A percentile compares a stretch with the other conserved stretches of the same genome.
These are phyloP conservation scores for Epichloe bromicola DNA, from an alignment of 2,329 filamentous ascomycete species.

Conservation along the genomic window DNA sequence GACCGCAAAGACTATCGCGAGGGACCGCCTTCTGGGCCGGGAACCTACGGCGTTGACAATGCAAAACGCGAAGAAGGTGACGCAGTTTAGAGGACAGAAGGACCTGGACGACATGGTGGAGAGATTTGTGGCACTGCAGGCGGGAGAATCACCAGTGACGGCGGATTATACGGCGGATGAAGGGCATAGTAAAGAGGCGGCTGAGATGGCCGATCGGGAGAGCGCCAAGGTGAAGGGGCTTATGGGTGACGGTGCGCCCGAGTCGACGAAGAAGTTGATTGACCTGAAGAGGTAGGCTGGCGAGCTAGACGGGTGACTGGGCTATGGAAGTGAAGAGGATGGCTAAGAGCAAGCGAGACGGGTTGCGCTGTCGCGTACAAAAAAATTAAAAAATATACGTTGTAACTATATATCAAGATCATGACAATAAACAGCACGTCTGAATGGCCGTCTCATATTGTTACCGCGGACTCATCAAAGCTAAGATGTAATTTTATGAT, in stretches of 20 bases:
- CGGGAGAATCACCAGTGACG: conserved; percentile 3
- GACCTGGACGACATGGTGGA: conserved; percentile 55
- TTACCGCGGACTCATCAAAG: neutral
- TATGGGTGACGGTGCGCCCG: conserved; percentile 17
- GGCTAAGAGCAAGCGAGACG: neutral
- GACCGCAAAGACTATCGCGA: conserved; percentile 73
- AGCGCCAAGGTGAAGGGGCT: conserved; percentile 20
- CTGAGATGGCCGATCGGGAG: conserved; percentile 14
- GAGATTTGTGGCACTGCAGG: conserved; percentile 20
- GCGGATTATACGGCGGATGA: conserved; percentile 3
- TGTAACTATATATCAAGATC: conserved; percentile 4
- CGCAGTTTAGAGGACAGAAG: conserved; percentile 57
- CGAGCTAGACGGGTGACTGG: neutral
- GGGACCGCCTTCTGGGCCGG: conserved; percentile 41
- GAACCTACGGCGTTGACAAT: conserved; percentile 57
- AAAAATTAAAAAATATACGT: neutral
- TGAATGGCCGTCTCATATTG: neutral
- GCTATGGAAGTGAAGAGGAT: neutral
- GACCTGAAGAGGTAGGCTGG: neutral
- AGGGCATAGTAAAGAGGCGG: conserved; percentile 10
- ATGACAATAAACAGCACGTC: neutral
- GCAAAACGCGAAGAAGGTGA: conserved; percentile 74
- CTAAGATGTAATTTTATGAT: neutral
- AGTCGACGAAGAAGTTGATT: conserved; percentile 10
- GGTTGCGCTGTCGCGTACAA: neutral